phyloP scores from a whole-genome alignment of 2,329 filamentous ascomycete species.

The Gliomastix tumulicola region DNA sequence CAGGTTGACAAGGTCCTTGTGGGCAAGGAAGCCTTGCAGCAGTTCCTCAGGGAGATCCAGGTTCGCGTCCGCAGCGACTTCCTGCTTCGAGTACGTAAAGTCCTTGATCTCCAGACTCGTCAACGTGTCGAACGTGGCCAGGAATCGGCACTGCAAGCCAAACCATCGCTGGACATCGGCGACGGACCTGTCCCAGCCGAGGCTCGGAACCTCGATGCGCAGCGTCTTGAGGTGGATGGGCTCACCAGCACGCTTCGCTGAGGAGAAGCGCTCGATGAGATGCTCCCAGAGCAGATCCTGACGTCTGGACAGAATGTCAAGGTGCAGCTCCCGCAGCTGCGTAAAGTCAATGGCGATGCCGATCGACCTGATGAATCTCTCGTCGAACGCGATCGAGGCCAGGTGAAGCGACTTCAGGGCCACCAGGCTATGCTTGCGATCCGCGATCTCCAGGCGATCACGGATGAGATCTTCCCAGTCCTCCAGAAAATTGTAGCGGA shows the following conservation, averaged over 20 bases:
- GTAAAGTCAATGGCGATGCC: slow-evolving; percentile 7
- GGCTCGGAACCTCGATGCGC: background rate
- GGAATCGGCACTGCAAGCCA: slow-evolving; percentile 4
- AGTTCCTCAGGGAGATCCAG: slow-evolving; percentile 5
- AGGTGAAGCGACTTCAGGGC: slow-evolving; percentile 9
- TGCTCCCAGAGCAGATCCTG: background rate
- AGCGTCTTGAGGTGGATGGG: slow-evolving; percentile 5
- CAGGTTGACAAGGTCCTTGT: slow-evolving; percentile 7
- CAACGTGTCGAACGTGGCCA: slow-evolving; percentile 10
- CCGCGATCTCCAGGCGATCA: too few relatives aligned
- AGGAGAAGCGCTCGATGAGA: background rate
- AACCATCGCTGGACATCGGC: too few relatives aligned
- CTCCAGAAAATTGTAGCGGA: too few relatives aligned
- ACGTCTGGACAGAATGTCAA: background rate
- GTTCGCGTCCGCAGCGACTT: background rate
- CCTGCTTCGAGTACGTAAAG: slow-evolving; percentile 1
- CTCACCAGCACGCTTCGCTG: background rate
- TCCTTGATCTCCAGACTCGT: slow-evolving; percentile 4
- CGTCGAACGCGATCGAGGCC: background rate
- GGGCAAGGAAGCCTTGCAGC: slow-evolving; percentile 9
- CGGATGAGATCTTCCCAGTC: too few relatives aligned
- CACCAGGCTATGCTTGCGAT: too few relatives aligned
- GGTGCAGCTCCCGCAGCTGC: slow-evolving; percentile 4
- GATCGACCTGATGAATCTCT: background rate
- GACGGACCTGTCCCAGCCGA: background rate